These are phyloP conservation scores for Sistotremastrum suecicum DNA, from an alignment of 768 basidiomycete species.

Conservation along the genomic window DNA sequence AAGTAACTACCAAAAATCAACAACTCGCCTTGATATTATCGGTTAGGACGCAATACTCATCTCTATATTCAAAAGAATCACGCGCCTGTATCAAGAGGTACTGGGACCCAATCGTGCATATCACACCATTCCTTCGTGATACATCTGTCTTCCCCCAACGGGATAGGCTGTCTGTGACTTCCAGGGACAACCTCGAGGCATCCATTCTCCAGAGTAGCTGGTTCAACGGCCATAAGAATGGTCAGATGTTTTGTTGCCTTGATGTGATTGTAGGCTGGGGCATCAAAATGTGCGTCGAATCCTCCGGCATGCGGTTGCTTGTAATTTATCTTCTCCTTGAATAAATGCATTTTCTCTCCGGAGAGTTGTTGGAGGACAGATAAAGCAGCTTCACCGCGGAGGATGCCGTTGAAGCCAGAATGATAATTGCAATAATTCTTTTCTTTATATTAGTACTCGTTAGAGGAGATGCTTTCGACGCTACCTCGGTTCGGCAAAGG, in stretches of 20 bases:
- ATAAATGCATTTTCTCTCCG: conserved; percentile 3
- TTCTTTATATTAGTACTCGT: neutral
- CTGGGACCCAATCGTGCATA: neutral
- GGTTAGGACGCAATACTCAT: conserved; percentile 1
- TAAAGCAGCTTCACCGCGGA: neutral
- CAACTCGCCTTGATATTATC: conserved; percentile 2
- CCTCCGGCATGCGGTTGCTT: conserved; percentile 10
- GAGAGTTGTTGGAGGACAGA: neutral
- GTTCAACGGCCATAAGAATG: conserved; percentile 9
- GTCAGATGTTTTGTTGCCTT: conserved; percentile 8
- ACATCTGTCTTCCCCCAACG: conserved; percentile 5
- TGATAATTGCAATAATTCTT: conserved; percentile 3
- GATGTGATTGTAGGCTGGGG: conserved; percentile 10
- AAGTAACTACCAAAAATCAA: conserved; percentile 10
- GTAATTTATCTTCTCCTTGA: conserved; percentile 10
- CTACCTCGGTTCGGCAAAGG: conserved; percentile 3
- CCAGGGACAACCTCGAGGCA: conserved; percentile 10
- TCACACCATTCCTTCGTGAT: conserved; percentile 2
- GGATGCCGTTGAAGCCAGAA: neutral
- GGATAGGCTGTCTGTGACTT: conserved; percentile 6
- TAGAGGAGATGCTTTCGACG: neutral
- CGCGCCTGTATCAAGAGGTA: conserved; percentile 7
- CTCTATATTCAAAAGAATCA: neutral
- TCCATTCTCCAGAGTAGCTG: conserved; percentile 8
- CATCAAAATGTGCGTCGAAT: conserved; percentile 11